These are phyloP conservation scores for Globisporangium okanoganense DNA, from an alignment of 352 stramenopile species.

Conservation along the genomic window DNA sequence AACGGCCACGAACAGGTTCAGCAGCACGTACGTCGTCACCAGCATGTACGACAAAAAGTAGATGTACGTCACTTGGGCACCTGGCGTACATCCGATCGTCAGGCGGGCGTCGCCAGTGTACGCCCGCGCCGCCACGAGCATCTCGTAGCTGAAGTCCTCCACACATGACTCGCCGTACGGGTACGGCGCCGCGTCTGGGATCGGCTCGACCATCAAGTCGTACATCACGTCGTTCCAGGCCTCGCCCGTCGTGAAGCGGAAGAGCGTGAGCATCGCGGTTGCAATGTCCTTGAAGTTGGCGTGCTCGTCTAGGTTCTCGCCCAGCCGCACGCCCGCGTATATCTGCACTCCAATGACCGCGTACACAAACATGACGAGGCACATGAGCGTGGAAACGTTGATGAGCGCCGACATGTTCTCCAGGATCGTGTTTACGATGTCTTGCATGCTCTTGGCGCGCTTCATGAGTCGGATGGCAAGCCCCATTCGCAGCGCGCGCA, in stretches of 20 bases:
- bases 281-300: slow-evolving; percentile 64
- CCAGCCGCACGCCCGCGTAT: slow-evolving; percentile 52
- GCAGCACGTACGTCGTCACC: slow-evolving; percentile 58
- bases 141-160: slow-evolving; percentile 30
- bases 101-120: slow-evolving; percentile 21
- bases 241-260: slow-evolving; percentile 68
- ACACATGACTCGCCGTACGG: slow-evolving; percentile 36
- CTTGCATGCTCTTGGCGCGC: slow-evolving; percentile 46
- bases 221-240: slow-evolving; percentile 83
- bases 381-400: slow-evolving; percentile 68
- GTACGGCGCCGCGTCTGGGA: slow-evolving; percentile 16
- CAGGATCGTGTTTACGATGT: slow-evolving; percentile 66
- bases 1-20: slow-evolving; percentile 81
- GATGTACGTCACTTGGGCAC: slow-evolving; percentile 38
- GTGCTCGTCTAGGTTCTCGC: slow-evolving; percentile 46
- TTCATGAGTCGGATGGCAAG: slow-evolving; percentile 47
- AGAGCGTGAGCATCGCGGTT: slow-evolving; percentile 54
- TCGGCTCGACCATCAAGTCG: slow-evolving; percentile 45
- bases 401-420: slow-evolving; percentile 70
- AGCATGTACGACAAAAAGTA: slow-evolving; percentile 74
- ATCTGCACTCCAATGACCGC: slow-evolving; percentile 73
- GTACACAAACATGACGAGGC: slow-evolving; percentile 79
- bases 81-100: slow-evolving; percentile 39
- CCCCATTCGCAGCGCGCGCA: slow-evolving; percentile 64
- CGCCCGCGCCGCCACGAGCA: slow-evolving; percentile 22